Evolutionary conservation across 2,329 filamentous ascomycete genomes (phyloP).

Genomic region (Fusarium chuoi): DNA sequence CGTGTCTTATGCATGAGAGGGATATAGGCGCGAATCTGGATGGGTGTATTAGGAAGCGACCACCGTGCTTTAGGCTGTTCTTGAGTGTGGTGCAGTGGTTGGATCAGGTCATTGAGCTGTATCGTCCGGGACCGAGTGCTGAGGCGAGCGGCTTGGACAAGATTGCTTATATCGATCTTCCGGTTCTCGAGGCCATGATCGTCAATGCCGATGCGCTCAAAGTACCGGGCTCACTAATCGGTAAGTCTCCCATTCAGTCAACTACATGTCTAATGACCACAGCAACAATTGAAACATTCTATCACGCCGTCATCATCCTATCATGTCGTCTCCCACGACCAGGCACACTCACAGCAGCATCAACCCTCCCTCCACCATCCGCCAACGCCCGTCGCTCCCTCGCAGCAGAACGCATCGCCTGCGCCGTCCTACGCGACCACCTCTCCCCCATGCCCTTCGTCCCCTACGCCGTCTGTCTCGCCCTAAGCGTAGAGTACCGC

Average conservation of each 20-base stretch:
- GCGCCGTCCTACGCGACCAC: conserved; percentile 62
- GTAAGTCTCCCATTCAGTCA: conserved; percentile 46
- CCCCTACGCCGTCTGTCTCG: conserved; percentile 69
- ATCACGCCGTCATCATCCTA: conserved; percentile 71
- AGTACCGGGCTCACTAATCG: conserved; percentile 60
- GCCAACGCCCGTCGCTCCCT: conserved; percentile 68
- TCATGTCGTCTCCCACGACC: conserved; percentile 65
- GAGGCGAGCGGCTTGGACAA: conserved; percentile 55
- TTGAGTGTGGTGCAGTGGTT: conserved; percentile 65
- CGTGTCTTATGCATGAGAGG: conserved; percentile 68
- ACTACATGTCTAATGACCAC: conserved; percentile 27
- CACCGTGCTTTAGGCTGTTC: conserved; percentile 67
- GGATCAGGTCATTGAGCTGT: conserved; percentile 69
- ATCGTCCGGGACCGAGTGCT: conserved; percentile 62
- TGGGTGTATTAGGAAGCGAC: conserved; percentile 60
- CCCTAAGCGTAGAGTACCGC: conserved; percentile 70
- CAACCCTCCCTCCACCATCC: conserved; percentile 57
- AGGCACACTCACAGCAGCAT: conserved; percentile 52
- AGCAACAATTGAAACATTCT: conserved; percentile 72
- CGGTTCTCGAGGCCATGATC: conserved; percentile 67
- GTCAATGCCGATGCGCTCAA: conserved; percentile 63
- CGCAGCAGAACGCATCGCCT: conserved; percentile 67
- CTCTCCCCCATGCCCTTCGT: conserved; percentile 67
- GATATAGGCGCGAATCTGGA: conserved; percentile 67
- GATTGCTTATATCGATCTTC: conserved; percentile 62